phyloP scores from a whole-genome alignment of 2,329 filamentous ascomycete species.

The Penicillium sp. region DNA sequence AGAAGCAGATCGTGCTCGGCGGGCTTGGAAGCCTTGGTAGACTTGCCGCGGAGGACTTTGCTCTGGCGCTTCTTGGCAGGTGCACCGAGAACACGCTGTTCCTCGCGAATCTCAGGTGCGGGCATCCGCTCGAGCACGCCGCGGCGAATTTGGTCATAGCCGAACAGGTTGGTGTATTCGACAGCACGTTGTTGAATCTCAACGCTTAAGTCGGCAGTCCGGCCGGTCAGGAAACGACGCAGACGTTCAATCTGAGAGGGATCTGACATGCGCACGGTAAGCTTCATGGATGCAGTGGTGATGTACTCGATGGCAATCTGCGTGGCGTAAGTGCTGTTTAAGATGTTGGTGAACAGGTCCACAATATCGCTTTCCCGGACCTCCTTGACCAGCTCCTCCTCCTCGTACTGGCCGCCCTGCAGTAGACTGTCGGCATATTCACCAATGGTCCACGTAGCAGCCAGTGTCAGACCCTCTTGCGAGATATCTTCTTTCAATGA shows the following conservation, averaged over 20 bases:
- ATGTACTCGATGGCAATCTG: conserved; percentile 95
- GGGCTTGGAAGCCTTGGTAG: conserved; percentile 73
- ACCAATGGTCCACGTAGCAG: conserved; percentile 95
- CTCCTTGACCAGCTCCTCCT: conserved; percentile 79
- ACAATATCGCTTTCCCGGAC: conserved; percentile 88
- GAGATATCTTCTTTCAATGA: conserved; percentile 95
- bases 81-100: conserved; percentile 84
- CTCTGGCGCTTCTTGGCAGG: conserved; percentile 65
- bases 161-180: conserved; percentile 93
- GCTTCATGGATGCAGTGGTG: conserved; percentile 88
- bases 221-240: conserved; percentile 69
- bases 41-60: conserved; percentile 66
- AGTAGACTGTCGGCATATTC: conserved; percentile 94
- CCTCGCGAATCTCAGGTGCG: conserved; percentile 91
- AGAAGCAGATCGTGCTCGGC: conserved; percentile 88
- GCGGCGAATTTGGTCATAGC: conserved; percentile 77
- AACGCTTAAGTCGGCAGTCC: conserved; percentile 85
- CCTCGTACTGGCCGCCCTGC: conserved; percentile 85
- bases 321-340: conserved; percentile 91
- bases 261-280: conserved; percentile 83
- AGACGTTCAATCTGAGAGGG: conserved; percentile 82
- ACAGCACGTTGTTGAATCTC: conserved; percentile 95
- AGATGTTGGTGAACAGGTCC: conserved; percentile 85
- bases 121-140: conserved; percentile 98
- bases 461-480: conserved; percentile 90